Percentiles rank a stretch among this genome's conserved stretches.
These are phyloP conservation scores for Xerocomellus dryophilus DNA, from an alignment of 768 basidiomycete genomes.

Conservation along the genomic window DNA sequence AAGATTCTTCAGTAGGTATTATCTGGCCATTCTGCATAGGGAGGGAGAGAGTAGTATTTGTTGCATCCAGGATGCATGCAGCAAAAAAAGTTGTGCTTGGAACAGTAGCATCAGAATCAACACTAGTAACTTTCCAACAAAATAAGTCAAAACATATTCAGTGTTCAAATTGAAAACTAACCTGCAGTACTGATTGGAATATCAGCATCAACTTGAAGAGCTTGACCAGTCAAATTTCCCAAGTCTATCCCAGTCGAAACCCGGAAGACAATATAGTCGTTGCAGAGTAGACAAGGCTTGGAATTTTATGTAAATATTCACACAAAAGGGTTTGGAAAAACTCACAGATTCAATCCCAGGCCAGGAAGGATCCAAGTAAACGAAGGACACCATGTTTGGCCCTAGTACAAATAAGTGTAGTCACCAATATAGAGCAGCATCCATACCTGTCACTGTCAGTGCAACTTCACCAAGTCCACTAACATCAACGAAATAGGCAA, in stretches of 20 bases:
- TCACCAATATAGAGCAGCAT: neutral
- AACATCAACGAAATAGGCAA: neutral
- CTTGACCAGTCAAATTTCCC: neutral
- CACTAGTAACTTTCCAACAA: neutral
- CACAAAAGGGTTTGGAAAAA: too few relatives aligned
- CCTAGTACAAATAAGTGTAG: neutral
- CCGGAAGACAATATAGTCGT: neutral
- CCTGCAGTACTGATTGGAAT: neutral
- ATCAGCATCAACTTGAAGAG: neutral
- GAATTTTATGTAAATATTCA: neutral
- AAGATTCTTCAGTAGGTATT: neutral
- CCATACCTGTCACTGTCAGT: neutral
- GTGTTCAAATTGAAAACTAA: neutral
- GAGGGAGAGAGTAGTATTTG: neutral
- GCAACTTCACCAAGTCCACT: constrained; percentile 4
- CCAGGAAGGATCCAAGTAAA: too few relatives aligned
- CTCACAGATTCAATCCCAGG: neutral
- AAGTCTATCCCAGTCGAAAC: neutral
- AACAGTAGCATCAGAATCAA: neutral
- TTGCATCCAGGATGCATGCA: constrained; percentile 5
- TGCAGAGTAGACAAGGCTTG: neutral
- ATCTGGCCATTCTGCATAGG: neutral
- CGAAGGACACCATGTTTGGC: neutral
- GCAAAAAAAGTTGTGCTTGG: neutral
- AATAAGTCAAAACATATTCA: neutral